Percentiles rank a stretch among this genome's conserved stretches.
Evolutionary conservation across 192 early-diverging fungal species (phyloP).

Genomic region (Podochytrium sp.): DNA sequence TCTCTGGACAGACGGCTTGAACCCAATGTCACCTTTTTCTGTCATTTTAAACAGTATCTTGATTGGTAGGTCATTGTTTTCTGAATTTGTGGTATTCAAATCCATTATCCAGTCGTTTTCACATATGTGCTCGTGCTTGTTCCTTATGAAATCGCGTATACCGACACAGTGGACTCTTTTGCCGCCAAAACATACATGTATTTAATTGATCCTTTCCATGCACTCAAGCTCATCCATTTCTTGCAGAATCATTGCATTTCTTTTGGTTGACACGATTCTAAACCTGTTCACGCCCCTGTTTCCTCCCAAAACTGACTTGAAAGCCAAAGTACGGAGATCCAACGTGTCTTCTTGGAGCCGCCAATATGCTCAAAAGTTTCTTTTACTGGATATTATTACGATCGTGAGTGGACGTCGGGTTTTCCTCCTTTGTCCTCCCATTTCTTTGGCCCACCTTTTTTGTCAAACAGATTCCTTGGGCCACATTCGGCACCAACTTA

Average conservation of each 20-base stretch:
- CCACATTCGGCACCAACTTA: background rate
- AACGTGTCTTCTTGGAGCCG: background rate
- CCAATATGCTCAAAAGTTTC: background rate
- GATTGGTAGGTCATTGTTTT: background rate
- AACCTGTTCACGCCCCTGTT: background rate
- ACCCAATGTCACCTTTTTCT: constrained; percentile 14
- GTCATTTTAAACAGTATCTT: background rate
- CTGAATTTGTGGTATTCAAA: background rate
- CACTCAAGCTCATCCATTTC: no score
- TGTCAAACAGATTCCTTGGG: background rate
- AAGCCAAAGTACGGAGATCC: background rate
- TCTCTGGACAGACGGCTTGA: constrained; percentile 7
- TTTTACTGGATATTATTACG: background rate
- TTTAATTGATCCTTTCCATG: no score
- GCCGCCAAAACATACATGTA: background rate
- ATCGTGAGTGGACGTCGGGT: background rate
- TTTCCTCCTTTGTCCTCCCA: no score
- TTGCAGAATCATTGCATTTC: background rate
- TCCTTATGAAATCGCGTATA: constrained; percentile 8
- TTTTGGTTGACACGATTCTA: background rate
- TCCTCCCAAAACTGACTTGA: background rate
- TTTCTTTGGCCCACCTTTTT: background rate
- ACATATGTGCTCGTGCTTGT: background rate
- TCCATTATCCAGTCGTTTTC: background rate
- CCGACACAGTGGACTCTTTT: background rate